Percentiles rank a stretch among this genome's conserved stretches.
These are phyloP conservation scores for Curvularia eragrostidis DNA, from an alignment of 2,329 filamentous ascomycete species.

Conservation along the genomic window DNA sequence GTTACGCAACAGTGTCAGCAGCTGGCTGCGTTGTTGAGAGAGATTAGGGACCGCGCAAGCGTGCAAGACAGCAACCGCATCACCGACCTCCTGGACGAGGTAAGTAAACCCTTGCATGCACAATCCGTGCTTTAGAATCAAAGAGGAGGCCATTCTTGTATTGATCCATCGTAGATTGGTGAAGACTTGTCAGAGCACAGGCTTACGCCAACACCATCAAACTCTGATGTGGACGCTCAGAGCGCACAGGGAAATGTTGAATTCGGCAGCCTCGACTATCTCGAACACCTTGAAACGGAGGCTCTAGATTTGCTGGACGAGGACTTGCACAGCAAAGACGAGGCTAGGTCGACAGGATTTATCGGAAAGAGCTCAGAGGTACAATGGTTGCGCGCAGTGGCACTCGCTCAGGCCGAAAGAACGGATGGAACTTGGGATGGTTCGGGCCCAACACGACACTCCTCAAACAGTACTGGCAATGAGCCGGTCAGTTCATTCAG, in stretches of 20 bases:
- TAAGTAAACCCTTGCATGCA: slow-evolving; percentile 11
- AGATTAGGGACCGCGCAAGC: slow-evolving; percentile 23
- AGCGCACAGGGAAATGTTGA: slow-evolving; percentile 21
- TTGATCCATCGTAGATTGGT: slow-evolving; percentile 34
- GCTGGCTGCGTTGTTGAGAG: slow-evolving; percentile 34
- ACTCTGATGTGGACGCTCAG: slow-evolving; percentile 28
- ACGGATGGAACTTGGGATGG: slow-evolving; percentile 16
- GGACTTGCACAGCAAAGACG: slow-evolving; percentile 34
- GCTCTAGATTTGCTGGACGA: slow-evolving; percentile 38
- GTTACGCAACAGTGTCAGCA: slow-evolving; percentile 40
- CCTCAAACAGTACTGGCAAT: slow-evolving; percentile 16
- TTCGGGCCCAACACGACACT: slow-evolving; percentile 10
- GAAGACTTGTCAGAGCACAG: slow-evolving; percentile 33
- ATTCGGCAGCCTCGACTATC: slow-evolving; percentile 8
- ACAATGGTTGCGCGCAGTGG: slow-evolving; percentile 41
- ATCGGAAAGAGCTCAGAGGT: slow-evolving; percentile 44
- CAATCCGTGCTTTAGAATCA: not conserved
- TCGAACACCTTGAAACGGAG: slow-evolving; percentile 27
- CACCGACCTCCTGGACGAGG: slow-evolving; percentile 31
- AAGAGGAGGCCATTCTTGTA: not conserved
- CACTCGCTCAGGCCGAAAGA: slow-evolving; percentile 31
- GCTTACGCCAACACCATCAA: slow-evolving; percentile 22
- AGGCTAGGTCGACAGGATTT: slow-evolving; percentile 42
- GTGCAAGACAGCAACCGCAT: slow-evolving; percentile 34
- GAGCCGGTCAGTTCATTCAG: slow-evolving; percentile 42